Conservation (phyloP, 768 basidiomycete genomes). For the Suillus hirtellus region DNA sequence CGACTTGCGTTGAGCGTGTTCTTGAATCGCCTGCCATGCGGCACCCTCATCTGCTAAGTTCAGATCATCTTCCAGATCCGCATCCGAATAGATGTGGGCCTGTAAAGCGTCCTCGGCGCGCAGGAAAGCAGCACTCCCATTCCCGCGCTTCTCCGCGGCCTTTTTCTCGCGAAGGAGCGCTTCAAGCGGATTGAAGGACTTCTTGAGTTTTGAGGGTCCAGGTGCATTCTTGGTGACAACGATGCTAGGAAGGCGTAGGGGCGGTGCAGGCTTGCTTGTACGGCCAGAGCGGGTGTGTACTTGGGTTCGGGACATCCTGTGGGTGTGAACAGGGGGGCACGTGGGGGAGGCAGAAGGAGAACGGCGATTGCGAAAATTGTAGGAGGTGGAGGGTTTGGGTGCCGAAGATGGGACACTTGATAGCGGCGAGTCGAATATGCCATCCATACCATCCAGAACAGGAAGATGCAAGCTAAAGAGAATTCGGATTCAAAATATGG, state of each 20-base stretch:
- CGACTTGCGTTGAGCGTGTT: slow-evolving; percentile 19
- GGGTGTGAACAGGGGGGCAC: background rate
- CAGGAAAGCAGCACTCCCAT: slow-evolving; percentile 42
- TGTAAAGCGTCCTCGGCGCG: slow-evolving; percentile 46
- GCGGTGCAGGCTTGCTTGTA: slow-evolving; percentile 16
- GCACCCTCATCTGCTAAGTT: slow-evolving; percentile 39
- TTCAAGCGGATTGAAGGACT: slow-evolving; percentile 50
- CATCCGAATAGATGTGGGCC: slow-evolving; percentile 28
- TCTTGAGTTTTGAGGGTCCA: slow-evolving; percentile 21
- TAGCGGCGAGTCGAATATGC: slow-evolving; percentile 23
- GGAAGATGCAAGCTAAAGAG: slow-evolving; percentile 14
- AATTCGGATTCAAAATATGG: background rate
- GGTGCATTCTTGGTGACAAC: slow-evolving; percentile 6
- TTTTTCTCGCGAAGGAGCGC: slow-evolving; percentile 56
- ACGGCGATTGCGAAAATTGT: background rate
- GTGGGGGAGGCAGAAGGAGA: slow-evolving; percentile 13
- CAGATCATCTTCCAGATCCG: slow-evolving; percentile 21
- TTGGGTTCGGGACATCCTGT: background rate
- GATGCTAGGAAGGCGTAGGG: slow-evolving; percentile 17
- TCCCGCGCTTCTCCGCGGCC: slow-evolving; percentile 30
- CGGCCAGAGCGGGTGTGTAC: slow-evolving; percentile 21
- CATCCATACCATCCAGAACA: background rate
- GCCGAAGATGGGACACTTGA: slow-evolving; percentile 23
- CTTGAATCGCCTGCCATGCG: slow-evolving; percentile 39
- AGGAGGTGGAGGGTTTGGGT: background rate